Percentiles rank a stretch among this genome's conserved stretches.
These are phyloP conservation scores for Trichophyton verrucosum DNA, from an alignment of 2,329 filamentous ascomycete species.

Conservation along the genomic window DNA sequence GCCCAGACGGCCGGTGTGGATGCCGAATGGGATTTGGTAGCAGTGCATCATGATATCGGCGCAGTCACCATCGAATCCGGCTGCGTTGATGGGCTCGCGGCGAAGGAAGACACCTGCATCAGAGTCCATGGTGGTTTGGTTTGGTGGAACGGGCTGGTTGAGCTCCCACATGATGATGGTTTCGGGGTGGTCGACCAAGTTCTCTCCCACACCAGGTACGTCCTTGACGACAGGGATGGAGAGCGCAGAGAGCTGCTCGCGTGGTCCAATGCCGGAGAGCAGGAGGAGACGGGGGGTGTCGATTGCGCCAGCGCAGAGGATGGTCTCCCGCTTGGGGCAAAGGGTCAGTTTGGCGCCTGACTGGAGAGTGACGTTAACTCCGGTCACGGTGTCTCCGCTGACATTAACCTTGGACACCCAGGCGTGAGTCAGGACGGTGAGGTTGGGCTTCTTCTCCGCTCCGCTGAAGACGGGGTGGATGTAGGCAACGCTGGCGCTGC, in stretches of 20 bases:
- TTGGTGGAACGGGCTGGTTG: constrained; percentile 60
- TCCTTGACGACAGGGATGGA: constrained; percentile 20
- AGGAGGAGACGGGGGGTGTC: constrained; percentile 45
- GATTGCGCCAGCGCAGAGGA: constrained; percentile 41
- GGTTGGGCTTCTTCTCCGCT: constrained; percentile 68
- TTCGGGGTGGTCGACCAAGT: constrained; percentile 49
- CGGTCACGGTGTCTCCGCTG: constrained; percentile 55
- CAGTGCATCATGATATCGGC: constrained; percentile 94
- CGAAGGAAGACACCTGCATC: constrained; percentile 82
- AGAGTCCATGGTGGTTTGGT: constrained; percentile 83
- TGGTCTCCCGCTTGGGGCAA: constrained; percentile 38
- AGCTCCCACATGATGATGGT: constrained; percentile 65
- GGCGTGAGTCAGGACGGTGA: constrained; percentile 75
- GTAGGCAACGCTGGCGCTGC: constrained; percentile 80
- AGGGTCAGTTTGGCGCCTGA: constrained; percentile 41
- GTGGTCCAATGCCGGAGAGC: constrained; percentile 39
- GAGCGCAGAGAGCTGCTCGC: constrained; percentile 15
- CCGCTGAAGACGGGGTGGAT: constrained; percentile 82
- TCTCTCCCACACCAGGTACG: constrained; percentile 27
- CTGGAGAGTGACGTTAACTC: constrained; percentile 57
- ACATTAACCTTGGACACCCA: constrained; percentile 78
- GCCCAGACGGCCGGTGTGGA: constrained; percentile 71
- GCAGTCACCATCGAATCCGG: constrained; percentile 56
- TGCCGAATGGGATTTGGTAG: constrained; percentile 86
- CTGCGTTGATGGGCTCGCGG: constrained; percentile 58